Base-by-base conservation (phyloP, 2,329 filamentous ascomycete species). In the Chaetomium sp. region DNA sequence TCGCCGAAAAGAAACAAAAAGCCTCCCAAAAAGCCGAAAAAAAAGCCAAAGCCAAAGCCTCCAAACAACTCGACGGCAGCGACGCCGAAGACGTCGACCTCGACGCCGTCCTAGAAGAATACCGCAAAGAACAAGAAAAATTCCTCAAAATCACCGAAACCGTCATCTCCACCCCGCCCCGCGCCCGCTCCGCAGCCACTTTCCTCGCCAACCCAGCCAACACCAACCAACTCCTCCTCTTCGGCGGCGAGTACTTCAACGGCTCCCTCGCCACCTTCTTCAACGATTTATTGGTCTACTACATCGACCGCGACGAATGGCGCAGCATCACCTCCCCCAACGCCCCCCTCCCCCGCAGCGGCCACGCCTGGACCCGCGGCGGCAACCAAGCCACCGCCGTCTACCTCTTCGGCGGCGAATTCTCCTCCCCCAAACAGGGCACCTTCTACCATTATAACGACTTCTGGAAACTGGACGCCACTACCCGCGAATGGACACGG, bases 391-490 rank as follows among this genome's bases (percentile, higher is more conserved):
- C 86, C 12, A 88, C 87, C 60, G 85, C 88, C 37, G 82, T 97
- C 52, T 99, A 95, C 70, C 75, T 99, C 12, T 97, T 97, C 67
- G 94, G 94, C 61, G 94, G 92, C 59, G 94, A 99, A 72, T 99
- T 99, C 71, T 95, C 89, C 56, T 92, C 87, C 34, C 94, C 94
- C 2, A 97, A 96, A 69, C 94, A 97, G 72, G 94, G 94, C 4
- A 97, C 92, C 0, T 99, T 99, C 67, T 96, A 99, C 71, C 94
- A 99, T 72, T 99, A 99, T 75, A 96, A 95, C 67, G 94, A 97
- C 73, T 97, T 99, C 70, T 99, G 94, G 92, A 81, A 87, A 49
- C 80, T 97, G 44, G 91, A 97, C 67, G 88, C 92, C 0, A 80
- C 79, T 7, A 85, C 82, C 6, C 80, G 91, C 65, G 94, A 99